phyloP scores from a whole-genome alignment of 306 rosid genomes.

The Chamaecrista fasciculata region DNA sequence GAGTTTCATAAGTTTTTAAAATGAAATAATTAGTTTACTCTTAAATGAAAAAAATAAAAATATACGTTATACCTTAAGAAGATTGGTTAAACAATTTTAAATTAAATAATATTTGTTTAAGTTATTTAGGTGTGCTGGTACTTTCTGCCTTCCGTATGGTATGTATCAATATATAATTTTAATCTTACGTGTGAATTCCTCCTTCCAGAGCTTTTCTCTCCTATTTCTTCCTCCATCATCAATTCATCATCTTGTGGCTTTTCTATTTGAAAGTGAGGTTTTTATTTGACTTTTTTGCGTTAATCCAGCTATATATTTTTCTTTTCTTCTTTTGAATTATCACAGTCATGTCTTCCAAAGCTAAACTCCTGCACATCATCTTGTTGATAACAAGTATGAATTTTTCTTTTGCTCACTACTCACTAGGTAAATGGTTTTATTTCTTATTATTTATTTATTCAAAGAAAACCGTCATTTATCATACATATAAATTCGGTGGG shows the following conservation, averaged over 20 bases:
- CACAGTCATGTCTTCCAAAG: background rate
- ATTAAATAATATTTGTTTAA: constrained; percentile 36
- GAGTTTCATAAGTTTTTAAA: too few relatives aligned
- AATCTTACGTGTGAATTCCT: constrained; percentile 33
- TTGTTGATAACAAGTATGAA: too few relatives aligned
- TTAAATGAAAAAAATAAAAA: too few relatives aligned
- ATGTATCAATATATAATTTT: background rate
- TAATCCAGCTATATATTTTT: background rate
- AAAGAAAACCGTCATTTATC: too few relatives aligned
- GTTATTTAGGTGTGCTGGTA: constrained; percentile 38
- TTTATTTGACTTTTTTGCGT: constrained; percentile 48
- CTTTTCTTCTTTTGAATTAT: constrained; percentile 30
- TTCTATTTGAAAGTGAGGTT: constrained; percentile 29
- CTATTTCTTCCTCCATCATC: too few relatives aligned
- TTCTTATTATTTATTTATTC: too few relatives aligned
- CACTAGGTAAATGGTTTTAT: too few relatives aligned
- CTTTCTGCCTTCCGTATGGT: constrained; percentile 32
- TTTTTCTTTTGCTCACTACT: too few relatives aligned
- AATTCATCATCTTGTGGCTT: constrained; percentile 10
- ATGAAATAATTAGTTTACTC: background rate
- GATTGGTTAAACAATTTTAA: too few relatives aligned
- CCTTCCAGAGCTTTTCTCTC: constrained; percentile 25
- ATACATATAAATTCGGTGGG: too few relatives aligned
- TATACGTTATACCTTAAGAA: too few relatives aligned
- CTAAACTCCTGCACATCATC: constrained; percentile 10